Evolutionary conservation across 2,329 filamentous ascomycete species (phyloP).

Genomic region (Fusarium illudens): DNA sequence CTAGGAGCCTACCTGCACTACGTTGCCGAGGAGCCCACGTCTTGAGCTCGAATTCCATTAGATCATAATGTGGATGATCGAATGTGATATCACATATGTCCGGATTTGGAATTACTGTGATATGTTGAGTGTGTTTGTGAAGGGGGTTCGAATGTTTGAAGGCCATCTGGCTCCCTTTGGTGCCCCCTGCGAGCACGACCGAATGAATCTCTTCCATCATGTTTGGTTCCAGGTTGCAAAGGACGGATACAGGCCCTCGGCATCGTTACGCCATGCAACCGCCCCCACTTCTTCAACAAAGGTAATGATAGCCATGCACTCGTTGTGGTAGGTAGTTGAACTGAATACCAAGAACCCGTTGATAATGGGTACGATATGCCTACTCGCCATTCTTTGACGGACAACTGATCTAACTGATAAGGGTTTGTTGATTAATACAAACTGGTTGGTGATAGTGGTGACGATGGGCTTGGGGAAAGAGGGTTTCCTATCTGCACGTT

Average conservation of each 20-base stretch:
- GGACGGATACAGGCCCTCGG: neutral
- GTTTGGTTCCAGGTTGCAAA: neutral
- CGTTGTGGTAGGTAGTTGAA: neutral
- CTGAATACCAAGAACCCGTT: neutral
- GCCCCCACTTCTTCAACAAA: neutral
- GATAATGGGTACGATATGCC: neutral
- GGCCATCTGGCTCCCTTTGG: too few species aligned
- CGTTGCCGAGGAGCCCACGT: conserved; percentile 83
- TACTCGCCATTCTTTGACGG: neutral
- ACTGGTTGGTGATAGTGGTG: neutral
- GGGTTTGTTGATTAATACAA: neutral
- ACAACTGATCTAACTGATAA: neutral
- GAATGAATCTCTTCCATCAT: neutral
- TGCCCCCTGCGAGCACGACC: neutral
- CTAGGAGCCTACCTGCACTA: conserved; percentile 96
- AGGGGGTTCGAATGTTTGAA: too few species aligned
- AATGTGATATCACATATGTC: conserved; percentile 16
- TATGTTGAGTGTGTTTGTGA: neutral
- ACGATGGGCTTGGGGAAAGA: neutral
- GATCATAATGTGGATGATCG: conserved; percentile 11
- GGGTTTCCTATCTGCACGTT: neutral
- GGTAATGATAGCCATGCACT: neutral
- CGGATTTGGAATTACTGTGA: neutral
- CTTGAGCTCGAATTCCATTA: conserved; percentile 35
- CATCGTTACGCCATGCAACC: neutral